Conservation (phyloP, 140 eudicot species). For the Erigeron philadelphicus region DNA sequence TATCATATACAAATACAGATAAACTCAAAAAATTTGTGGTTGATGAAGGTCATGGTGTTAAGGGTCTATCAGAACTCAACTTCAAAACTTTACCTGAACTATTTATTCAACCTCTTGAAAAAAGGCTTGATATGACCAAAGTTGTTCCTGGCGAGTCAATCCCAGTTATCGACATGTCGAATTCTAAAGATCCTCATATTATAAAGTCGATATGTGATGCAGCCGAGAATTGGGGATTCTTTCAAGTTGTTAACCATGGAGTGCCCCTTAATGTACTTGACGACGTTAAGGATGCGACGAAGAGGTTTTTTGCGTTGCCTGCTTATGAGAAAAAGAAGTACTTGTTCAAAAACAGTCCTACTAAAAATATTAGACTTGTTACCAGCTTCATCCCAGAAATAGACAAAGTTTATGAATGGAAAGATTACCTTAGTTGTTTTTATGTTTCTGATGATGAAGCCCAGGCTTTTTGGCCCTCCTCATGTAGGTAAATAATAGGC, state of each 20-base stretch:
- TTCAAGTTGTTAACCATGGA: conserved; percentile 56
- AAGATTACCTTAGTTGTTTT: conserved; percentile 48
- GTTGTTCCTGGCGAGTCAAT: conserved; percentile 28
- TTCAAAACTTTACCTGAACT: conserved; percentile 35
- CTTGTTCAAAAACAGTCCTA: conserved; percentile 33
- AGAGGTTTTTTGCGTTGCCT: conserved; percentile 39
- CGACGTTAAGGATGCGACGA: conserved; percentile 38
- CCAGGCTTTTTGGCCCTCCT: conserved; percentile 19
- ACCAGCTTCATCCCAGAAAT: conserved; percentile 48
- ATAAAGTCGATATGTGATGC: conserved; percentile 41
- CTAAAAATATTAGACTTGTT: conserved; percentile 33
- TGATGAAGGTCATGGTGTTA: conserved; percentile 48
- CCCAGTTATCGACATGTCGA: conserved; percentile 50
- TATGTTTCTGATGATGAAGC: conserved; percentile 39
- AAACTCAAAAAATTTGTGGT: conserved; percentile 38
- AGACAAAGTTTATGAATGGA: conserved; percentile 56
- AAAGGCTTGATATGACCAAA: conserved; percentile 32
- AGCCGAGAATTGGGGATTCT: conserved; percentile 53
- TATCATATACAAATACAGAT: neutral
- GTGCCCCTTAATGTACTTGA: conserved; percentile 48
- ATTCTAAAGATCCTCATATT: conserved; percentile 36
- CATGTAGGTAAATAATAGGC: conserved; percentile 10
- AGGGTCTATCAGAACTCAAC: conserved; percentile 43
- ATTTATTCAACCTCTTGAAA: conserved; percentile 44
- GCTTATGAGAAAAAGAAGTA: conserved; percentile 51